phyloP scores from a whole-genome alignment of 2,329 filamentous ascomycete genomes.

The Fusarium multiceps region DNA sequence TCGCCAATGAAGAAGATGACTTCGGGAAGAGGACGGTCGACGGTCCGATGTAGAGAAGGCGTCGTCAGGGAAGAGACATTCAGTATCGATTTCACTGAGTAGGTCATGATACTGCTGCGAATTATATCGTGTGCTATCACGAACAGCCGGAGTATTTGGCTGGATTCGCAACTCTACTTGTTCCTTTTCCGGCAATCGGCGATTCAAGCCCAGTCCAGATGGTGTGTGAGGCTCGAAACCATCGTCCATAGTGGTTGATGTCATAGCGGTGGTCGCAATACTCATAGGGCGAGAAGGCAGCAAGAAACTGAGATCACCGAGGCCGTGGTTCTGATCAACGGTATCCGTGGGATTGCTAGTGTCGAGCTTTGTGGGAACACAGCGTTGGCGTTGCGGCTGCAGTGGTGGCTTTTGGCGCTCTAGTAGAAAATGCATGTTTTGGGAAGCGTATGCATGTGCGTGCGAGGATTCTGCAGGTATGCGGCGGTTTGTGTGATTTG shows the following conservation, averaged over 20 bases:
- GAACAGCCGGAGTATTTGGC: constrained; percentile 13
- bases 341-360: constrained; percentile 20
- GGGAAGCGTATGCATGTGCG: constrained; percentile 34
- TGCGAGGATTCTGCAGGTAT: constrained; percentile 33
- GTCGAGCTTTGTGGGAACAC: constrained; percentile 29
- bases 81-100: constrained; percentile 40
- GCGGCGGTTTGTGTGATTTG: constrained; percentile 21
- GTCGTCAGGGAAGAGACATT: constrained; percentile 36
- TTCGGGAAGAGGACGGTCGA: constrained; percentile 48
- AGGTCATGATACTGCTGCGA: constrained; percentile 36
- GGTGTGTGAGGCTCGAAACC: constrained; percentile 10
- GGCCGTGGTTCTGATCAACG: constrained; percentile 24
- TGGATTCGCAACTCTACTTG: constrained; percentile 37
- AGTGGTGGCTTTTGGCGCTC: constrained; percentile 28
- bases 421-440: constrained; percentile 34
- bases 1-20: constrained; percentile 38
- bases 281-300: constrained; percentile 43
- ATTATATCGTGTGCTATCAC: constrained; percentile 23
- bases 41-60: constrained; percentile 29
- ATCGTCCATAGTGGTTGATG: constrained; percentile 20
- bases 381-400: constrained; percentile 23
- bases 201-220: constrained; percentile 17
- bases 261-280: constrained; percentile 37
- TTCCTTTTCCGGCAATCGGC: constrained; percentile 33
- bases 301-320: constrained; percentile 40